A percentile compares a stretch with the other conserved stretches of the same genome.
These are phyloP conservation scores for Rhynchosporium graminicola DNA, from an alignment of 2,329 filamentous ascomycete species.

Conservation along the genomic window DNA sequence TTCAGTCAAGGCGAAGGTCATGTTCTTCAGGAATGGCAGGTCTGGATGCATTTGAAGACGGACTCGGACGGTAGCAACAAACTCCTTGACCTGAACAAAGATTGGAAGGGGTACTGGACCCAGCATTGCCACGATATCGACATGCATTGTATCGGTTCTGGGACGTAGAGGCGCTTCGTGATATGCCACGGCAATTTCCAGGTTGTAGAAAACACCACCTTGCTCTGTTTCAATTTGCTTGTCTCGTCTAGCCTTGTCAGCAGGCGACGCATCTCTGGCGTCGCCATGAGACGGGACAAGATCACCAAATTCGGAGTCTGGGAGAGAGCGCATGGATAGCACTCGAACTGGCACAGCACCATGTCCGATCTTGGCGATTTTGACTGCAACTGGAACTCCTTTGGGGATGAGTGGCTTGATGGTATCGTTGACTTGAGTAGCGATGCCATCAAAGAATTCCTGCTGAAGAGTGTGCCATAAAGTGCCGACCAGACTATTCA, in stretches of 20 bases:
- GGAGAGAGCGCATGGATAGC: constrained; percentile 30
- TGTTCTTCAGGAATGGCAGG: constrained; percentile 28
- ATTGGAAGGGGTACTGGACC: constrained; percentile 27
- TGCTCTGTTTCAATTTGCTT: constrained; percentile 24
- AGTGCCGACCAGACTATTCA: constrained; percentile 29
- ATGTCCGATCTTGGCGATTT: constrained; percentile 26
- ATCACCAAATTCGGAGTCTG: constrained; percentile 30
- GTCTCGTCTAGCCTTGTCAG: constrained; percentile 22
- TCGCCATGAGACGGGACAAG: constrained; percentile 27
- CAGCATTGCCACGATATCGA: constrained; percentile 27
- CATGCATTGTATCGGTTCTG: constrained; percentile 30
- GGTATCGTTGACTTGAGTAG: constrained; percentile 25
- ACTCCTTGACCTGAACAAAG: constrained; percentile 30
- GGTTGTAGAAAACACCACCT: constrained; percentile 30
- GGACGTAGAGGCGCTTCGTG: constrained; percentile 28
- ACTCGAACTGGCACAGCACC: constrained; percentile 25
- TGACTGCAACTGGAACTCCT: constrained; percentile 26
- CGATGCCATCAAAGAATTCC: constrained; percentile 29
- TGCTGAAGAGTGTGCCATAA: constrained; percentile 27
- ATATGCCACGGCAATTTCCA: constrained; percentile 29
- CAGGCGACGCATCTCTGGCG: constrained; percentile 21
- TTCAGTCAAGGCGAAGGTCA: constrained; percentile 29
- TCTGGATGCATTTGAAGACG: constrained; percentile 31
- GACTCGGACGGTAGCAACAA: constrained; percentile 28
- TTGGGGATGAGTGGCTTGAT: constrained; percentile 30